Conservation (phyloP, 345 rosid species). For the Sonneratia caseolaris region DNA sequence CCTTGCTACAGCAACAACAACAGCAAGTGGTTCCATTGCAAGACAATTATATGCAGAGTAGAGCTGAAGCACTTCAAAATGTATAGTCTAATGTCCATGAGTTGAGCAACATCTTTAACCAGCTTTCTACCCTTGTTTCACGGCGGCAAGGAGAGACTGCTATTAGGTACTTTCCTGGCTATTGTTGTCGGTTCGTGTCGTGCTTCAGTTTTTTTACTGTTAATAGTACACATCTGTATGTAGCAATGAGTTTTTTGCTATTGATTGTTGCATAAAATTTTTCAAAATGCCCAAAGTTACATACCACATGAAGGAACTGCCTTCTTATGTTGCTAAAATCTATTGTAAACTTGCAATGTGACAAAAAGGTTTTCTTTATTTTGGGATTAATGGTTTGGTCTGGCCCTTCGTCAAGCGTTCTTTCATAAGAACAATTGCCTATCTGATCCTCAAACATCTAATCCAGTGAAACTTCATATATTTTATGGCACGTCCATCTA, state of each 20-base stretch:
- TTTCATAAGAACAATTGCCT: too few relatives aligned
- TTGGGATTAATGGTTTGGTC: too few relatives aligned
- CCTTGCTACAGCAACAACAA: slow-evolving; percentile 35
- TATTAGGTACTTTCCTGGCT: slow-evolving; percentile 28
- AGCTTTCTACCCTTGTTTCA: slow-evolving; percentile 48
- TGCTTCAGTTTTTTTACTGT: neutral
- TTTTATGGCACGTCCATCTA: too few relatives aligned
- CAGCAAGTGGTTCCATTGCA: slow-evolving; percentile 54
- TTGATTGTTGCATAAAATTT: neutral
- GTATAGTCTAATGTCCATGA: slow-evolving; percentile 62
- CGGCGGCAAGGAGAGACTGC: slow-evolving; percentile 64
- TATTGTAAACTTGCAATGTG: too few relatives aligned
- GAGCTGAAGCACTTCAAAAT: slow-evolving; percentile 62
- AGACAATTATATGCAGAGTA: slow-evolving; percentile 59
- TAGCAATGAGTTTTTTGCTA: neutral
- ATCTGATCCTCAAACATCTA: too few relatives aligned
- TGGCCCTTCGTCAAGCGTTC: too few relatives aligned
- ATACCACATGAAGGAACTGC: neutral
- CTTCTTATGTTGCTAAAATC: too few relatives aligned
- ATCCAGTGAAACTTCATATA: too few relatives aligned
- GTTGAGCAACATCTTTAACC: slow-evolving; percentile 44
- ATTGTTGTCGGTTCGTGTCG: neutral
- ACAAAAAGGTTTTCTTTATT: too few relatives aligned
- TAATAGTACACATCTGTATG: neutral
- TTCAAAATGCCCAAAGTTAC: neutral